Base-by-base conservation (phyloP, 495 filamentous ascomycete species). In the Lepraria neglecta region DNA sequence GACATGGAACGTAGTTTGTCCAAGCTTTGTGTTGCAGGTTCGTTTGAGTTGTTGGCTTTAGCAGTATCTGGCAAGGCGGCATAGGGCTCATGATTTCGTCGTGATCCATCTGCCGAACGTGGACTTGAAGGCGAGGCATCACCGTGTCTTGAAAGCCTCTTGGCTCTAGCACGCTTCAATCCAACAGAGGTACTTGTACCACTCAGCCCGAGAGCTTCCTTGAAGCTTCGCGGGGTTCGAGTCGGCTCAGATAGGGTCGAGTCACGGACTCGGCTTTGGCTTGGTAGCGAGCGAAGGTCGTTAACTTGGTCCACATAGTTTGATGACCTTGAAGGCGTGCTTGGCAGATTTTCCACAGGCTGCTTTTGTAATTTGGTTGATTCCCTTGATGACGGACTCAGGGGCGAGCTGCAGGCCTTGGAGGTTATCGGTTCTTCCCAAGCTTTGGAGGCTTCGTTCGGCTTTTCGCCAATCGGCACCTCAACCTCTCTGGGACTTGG, bases 401-500 rank as follows among this genome's bases (percentile, higher is more conserved):
- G 6, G 12, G 38, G 55, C 28, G 38, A 42, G 19, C 31, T 24
- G 28, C 38, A 21, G 31, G 24, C n/a, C 15, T 35, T 46, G 5
- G 46, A 33, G 27, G 69, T 38, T 12, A 14, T 6, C 31, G 54
- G 30, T 35, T 59, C 33, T 60, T 59, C 55, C 73, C 69, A 76
- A 56, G 51, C 60, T 61, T 69, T 74, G 10, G 76, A 72, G 14
- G 60, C 61, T 2, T 51, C 14, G 33, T 63, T 71, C 10, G 78
- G 75, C 62, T 76, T 81, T 70, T 91, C 90, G n/a, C 90, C 89
- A 62, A 92, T 85, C 9, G 90, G 90, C 38, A 89, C 77, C 54
- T 89, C 84, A 48, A 82, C 70, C 40, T 80, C 81, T 45, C 73
- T 79, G 5, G 83, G 77, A 64, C 78, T 82, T 6, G 81, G 75